phyloP scores from a whole-genome alignment of 2,329 filamentous ascomycete species.

The Alternaria incomplexa region DNA sequence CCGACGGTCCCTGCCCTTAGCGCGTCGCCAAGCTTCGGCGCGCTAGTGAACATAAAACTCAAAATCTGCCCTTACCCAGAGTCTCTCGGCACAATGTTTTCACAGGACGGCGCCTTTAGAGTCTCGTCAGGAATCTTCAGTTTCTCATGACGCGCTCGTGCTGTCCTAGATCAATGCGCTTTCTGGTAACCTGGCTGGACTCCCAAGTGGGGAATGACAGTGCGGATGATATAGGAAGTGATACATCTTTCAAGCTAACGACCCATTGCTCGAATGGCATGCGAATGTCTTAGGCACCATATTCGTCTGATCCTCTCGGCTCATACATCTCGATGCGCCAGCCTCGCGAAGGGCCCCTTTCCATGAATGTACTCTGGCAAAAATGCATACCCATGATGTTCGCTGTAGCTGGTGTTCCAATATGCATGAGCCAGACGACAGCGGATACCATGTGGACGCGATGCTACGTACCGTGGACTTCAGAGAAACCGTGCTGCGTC shows the following conservation, averaged over 20 bases:
- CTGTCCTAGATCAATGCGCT: slow-evolving; percentile 80
- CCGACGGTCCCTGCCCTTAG: slow-evolving; percentile 12
- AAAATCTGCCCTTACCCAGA: slow-evolving; percentile 15
- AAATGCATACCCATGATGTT: neutral
- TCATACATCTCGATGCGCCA: neutral
- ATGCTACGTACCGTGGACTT: neutral
- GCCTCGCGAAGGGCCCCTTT: neutral
- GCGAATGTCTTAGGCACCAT: neutral
- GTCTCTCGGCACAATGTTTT: slow-evolving; percentile 68
- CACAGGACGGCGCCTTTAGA: slow-evolving; percentile 84
- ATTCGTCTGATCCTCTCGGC: neutral
- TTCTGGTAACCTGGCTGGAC: slow-evolving; percentile 59
- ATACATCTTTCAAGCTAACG: slow-evolving; percentile 29
- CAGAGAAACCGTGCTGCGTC: neutral
- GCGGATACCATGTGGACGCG: neutral
- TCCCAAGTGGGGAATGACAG: slow-evolving; percentile 55
- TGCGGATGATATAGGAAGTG: slow-evolving; percentile 52
- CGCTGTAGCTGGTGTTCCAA: neutral
- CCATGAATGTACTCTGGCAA: neutral
- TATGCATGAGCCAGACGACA: neutral
- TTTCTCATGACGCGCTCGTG: slow-evolving; percentile 99
- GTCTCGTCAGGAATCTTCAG: slow-evolving; percentile 95
- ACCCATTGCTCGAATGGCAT: neutral
- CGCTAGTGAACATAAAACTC: slow-evolving; percentile 26
- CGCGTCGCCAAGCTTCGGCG: slow-evolving; percentile 20